Percentiles rank a stretch among this genome's conserved stretches.
Evolutionary conservation across 176 grass and related monocot species (phyloP).

Genomic region (Poa annua): DNA sequence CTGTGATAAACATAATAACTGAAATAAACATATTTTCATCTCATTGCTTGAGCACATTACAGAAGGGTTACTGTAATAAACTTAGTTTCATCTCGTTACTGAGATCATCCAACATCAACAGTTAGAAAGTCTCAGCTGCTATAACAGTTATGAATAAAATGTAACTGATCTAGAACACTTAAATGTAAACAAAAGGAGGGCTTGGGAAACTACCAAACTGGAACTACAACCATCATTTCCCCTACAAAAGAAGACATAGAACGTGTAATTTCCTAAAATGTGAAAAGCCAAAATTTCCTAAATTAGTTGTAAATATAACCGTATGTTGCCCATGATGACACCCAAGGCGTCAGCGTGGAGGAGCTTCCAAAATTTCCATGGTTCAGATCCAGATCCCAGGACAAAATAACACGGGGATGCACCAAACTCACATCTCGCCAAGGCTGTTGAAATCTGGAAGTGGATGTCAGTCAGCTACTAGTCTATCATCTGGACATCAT

Average conservation of each 20-base stretch:
- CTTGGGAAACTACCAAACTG: slow-evolving; percentile 33
- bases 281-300: slow-evolving; percentile 16
- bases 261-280: slow-evolving; percentile 24
- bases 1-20: too few species aligned
- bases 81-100: background rate
- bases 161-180: background rate
- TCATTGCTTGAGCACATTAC: background rate
- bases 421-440: slow-evolving; percentile 68
- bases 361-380: slow-evolving; percentile 26
- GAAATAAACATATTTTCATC: too few species aligned
- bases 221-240: slow-evolving; percentile 26
- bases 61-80: background rate
- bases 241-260: background rate
- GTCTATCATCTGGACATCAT: slow-evolving; percentile 73
- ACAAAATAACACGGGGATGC: slow-evolving; percentile 62
- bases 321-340: slow-evolving; percentile 5
- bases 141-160: slow-evolving; percentile 37
- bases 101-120: background rate
- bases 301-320: slow-evolving; percentile 50
- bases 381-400: slow-evolving; percentile 26
- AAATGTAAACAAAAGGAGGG: background rate
- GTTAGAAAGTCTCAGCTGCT: background rate
- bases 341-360: background rate
- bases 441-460: slow-evolving; percentile 31
- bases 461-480: slow-evolving; percentile 21